Evolutionary conservation across 352 stramenopile species (phyloP), one percentile per base, ranked within the genome.

Genomic region (Pythium guiyangense): DNA sequence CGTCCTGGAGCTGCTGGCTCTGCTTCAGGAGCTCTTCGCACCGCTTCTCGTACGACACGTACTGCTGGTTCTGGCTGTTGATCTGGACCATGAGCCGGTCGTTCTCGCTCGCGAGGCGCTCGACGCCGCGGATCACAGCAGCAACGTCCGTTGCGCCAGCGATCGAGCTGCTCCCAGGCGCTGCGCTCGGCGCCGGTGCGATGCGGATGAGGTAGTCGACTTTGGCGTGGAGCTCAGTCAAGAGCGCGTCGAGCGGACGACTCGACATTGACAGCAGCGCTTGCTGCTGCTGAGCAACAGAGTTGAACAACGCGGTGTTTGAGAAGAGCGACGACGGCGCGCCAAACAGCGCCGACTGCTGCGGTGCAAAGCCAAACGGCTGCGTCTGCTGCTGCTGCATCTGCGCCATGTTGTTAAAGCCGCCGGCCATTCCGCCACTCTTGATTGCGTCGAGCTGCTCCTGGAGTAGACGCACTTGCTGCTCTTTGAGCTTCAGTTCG

Each of bases 121-220:
- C 83, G 2, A 92, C 79, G 34, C 83, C 83, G 53, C 78, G 78
- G 57, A 92, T 66, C 17, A 90, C 77, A 9, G 71, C 65, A 42
- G 68, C 54, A 6, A 88, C 82, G 59, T 92, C 79, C 17, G 71
- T 82, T 6, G 66, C 71, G 6, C 74, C 77, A 18, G 63, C 70
- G 15, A 61, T 43, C 14, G 53, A 45, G 9, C 59, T 57, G 34
- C 52, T 49, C 40, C 12, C 26, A 31, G 31, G 27, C 9, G 18
- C 46, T 49, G 29, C 44, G 22, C 45, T 27, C 6, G 64, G 58
- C 15, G 68, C 64, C 3, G 78, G 66, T 0, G 70, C 65, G 61
- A 86, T 88, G 15, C 83, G 83, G 34, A 92, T 90, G 17, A 92
- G 62, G 53, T 90, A 87, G 59, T 92, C 83, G 12, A 92, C 55